Evolutionary conservation across 2,329 filamentous ascomycete species (phyloP).

Genomic region (Coniochaeta sp.): DNA sequence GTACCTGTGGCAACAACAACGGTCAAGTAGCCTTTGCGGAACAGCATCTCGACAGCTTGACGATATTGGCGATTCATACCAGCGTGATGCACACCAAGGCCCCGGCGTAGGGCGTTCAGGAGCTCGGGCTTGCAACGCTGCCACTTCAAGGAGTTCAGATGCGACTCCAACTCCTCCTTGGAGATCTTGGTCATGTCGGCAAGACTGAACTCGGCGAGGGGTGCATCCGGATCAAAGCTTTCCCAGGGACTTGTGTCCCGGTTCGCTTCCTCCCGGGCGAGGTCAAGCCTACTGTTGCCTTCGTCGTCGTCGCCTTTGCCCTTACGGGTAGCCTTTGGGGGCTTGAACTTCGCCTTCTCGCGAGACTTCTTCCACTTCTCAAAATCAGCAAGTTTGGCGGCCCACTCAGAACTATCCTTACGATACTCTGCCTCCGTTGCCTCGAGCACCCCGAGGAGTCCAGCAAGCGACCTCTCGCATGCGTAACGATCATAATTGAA

Average conservation of each 20-base stretch:
- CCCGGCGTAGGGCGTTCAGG: constrained; percentile 54
- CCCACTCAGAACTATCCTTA: constrained; percentile 50
- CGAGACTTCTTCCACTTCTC: constrained; percentile 46
- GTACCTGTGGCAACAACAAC: constrained; percentile 72
- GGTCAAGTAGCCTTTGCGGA: constrained; percentile 63
- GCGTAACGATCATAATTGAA: constrained; percentile 67
- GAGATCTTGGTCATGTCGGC: constrained; percentile 54
- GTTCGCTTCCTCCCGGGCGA: constrained; percentile 47
- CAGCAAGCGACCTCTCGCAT: constrained; percentile 53
- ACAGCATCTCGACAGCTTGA: constrained; percentile 66
- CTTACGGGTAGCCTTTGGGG: neutral
- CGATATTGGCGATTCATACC: constrained; percentile 75
- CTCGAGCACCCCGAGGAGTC: constrained; percentile 44
- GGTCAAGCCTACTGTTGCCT: constrained; percentile 43
- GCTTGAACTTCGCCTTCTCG: constrained; percentile 20
- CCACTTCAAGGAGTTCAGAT: constrained; percentile 41
- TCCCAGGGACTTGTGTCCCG: constrained; percentile 50
- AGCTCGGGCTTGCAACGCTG: constrained; percentile 44
- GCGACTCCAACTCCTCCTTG: constrained; percentile 49
- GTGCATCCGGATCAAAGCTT: constrained; percentile 60
- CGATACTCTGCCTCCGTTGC: constrained; percentile 51
- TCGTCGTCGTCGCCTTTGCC: constrained; percentile 31
- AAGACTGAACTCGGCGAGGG: constrained; percentile 58
- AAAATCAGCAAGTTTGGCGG: constrained; percentile 48
- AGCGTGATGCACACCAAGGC: constrained; percentile 71